Evolutionary conservation across 352 stramenopile species (phyloP), one percentile per base, ranked within the genome.

Genomic region (Phytophthora ohioensis): DNA sequence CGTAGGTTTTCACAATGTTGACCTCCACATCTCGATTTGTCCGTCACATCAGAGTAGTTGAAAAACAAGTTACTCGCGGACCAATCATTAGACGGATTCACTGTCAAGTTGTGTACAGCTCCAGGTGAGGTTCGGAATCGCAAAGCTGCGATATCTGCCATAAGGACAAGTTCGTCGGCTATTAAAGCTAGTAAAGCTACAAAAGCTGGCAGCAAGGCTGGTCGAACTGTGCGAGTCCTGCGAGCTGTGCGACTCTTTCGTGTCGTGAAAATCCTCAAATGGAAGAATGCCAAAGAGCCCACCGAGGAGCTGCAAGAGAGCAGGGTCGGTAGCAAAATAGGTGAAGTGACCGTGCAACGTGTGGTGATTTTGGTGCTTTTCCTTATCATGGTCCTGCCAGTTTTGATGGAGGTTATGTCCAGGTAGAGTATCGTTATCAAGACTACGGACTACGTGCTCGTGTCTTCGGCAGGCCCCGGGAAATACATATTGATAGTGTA

Each of bases 281-380:
- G 82, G 82, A 92, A 92, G 58, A 88, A 93, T 21, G 87, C 86
- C 5, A 82, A 88, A 10, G 57, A 64, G 5, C 59, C 47, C 11
- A 43, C 55, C 0, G 64, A 67, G 13, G 48, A 84, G n/a, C 61
- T 89, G 17, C 79, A 94, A 30, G 93, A 97, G 78, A 96, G 87
- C 60, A 95, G 96, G 56, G 88, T 97, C 12, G 92, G 91, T 11
- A 92, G 81, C 54, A 91, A 87, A 58, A 97, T 98, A 89, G 91
- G 90, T 47, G 92, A 98, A 57, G 93, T 92, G 46, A 93, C 85
- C 0, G 81, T 92, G 34, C 88, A 92, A 70, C 85, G 87, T 17
- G 90, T 97, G 7, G 92, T 98, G 41, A 87, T 97, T 39, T 83
- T 96, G 34, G 90, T 97, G 45, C 81, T 98, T 17, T 96, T 97